Conservation (phyloP, 345 rosid genomes). For the Dipteronia sinensis region DNA sequence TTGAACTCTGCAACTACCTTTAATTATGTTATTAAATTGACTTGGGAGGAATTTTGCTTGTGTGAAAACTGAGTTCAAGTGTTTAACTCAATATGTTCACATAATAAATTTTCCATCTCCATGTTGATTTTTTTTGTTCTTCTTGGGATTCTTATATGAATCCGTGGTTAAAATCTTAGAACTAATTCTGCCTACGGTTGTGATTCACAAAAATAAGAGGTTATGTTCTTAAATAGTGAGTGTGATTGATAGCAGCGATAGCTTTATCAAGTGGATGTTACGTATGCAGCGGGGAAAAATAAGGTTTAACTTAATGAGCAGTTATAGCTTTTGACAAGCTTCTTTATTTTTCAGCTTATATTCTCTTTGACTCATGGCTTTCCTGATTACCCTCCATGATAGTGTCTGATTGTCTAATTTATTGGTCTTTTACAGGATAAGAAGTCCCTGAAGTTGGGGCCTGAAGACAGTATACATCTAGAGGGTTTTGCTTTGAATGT, state of each 20-base stretch:
- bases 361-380: conserved; percentile 4
- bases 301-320: not conserved
- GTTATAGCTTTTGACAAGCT: not conserved
- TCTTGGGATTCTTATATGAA: not conserved
- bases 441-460: conserved; percentile 73
- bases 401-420: not conserved
- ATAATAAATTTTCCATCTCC: too few relatives aligned
- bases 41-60: not conserved
- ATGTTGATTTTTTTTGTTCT: too few relatives aligned
- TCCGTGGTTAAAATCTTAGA: not conserved
- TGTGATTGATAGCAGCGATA: not conserved
- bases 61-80: not conserved
- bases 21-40: not conserved
- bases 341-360: not conserved
- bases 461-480: conserved; percentile 80
- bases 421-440: conserved; percentile 63
- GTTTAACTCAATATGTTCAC: not conserved
- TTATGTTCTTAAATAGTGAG: not conserved
- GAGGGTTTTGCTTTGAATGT: conserved; percentile 95
- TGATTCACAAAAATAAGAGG: not conserved
- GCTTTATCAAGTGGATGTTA: not conserved
- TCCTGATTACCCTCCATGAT: not conserved
- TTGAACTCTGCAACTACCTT: not conserved
- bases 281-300: not conserved
- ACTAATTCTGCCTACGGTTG: not conserved